Base-by-base conservation (phyloP, 495 filamentous ascomycete genomes). In the Aspergillus kassunensis region DNA sequence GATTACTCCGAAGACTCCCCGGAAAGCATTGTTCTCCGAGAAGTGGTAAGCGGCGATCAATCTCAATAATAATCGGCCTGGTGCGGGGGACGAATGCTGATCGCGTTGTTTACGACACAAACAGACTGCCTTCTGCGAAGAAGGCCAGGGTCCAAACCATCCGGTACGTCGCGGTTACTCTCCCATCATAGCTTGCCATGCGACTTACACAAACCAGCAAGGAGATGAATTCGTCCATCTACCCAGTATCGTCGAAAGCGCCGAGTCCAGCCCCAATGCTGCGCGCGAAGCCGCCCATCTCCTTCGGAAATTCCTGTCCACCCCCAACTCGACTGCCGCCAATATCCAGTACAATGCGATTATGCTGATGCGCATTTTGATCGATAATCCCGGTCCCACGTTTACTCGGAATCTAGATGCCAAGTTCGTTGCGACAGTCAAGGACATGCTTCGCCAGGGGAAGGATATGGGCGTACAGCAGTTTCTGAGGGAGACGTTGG, bases 291-390 rank as follows among this genome's bases (percentile, higher is more conserved):
- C 87, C 49, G 88, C 89, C 36, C 63, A 77, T 49, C 72, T 83
- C 49, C 88, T 97, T 62, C 86, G 89, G 62, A 92, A 90, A 61
- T 90, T 86, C 62, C 76, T 98, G 35, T 76, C 81, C 33, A 81
- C 78, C 34, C 86, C 91, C 39, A 79, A 85, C 64, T 73, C 67
- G 55, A 65, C 71, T 21, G 72, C 76, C 27, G 81, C 84, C 16
- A 80, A 87, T 51, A 80, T 83, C 33, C 93, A 97, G 70, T 97
- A 96, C 76, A 97, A 97, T 73, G 86, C 88, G 45, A 86, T 97
- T 58, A 99, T 97, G 95, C 78, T 99, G 43, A 80, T 91, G 49
- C 85, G 93, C 34, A 99, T 99, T 62, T 75, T 99, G 29, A 75
- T 80, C 49, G 91, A 97, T 65, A 97, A 99, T 66, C 93, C 93